Conservation (phyloP, 192 early-diverging fungal genomes). For the Backusella tuberculispora region DNA sequence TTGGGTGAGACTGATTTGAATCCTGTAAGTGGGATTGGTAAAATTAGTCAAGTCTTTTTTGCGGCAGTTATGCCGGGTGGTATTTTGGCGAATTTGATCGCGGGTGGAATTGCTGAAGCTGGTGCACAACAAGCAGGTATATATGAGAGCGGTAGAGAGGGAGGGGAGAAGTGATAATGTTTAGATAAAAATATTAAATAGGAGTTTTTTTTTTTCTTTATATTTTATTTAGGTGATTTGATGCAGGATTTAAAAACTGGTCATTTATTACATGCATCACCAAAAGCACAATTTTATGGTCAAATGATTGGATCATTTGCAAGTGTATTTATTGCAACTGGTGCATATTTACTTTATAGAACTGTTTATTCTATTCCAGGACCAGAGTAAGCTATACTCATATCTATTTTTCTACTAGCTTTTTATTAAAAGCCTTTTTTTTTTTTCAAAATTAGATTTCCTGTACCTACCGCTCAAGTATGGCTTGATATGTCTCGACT, state of each 20-base stretch:
- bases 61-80: slow-evolving; percentile 73
- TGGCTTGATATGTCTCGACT: slow-evolving; percentile 80
- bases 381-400: slow-evolving; percentile 30
- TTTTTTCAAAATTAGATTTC: slow-evolving; percentile 40
- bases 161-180: not conserved
- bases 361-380: slow-evolving; percentile 71
- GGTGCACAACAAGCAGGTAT: slow-evolving; percentile 64
- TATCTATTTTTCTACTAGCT: too few relatives aligned
- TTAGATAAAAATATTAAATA: not conserved
- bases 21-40: slow-evolving; percentile 82
- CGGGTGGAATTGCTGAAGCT: slow-evolving; percentile 80
- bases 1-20: slow-evolving; percentile 86
- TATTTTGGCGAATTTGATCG: slow-evolving; percentile 74
- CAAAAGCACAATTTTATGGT: slow-evolving; percentile 82
- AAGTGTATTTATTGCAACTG: slow-evolving; percentile 68
- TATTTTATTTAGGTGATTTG: slow-evolving; percentile 47
- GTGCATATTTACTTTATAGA: slow-evolving; percentile 69
- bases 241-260: slow-evolving; percentile 84
- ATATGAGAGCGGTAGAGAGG: not conserved
- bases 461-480: slow-evolving; percentile 74
- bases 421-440: too few relatives aligned
- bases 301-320: slow-evolving; percentile 81
- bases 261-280: slow-evolving; percentile 79
- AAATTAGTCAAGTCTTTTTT: slow-evolving; percentile 84
- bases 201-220: too few relatives aligned